Evolutionary conservation across 768 basidiomycete genomes (phyloP), one percentile per base, ranked within the genome.

Genomic region (Amanita thiersii): DNA sequence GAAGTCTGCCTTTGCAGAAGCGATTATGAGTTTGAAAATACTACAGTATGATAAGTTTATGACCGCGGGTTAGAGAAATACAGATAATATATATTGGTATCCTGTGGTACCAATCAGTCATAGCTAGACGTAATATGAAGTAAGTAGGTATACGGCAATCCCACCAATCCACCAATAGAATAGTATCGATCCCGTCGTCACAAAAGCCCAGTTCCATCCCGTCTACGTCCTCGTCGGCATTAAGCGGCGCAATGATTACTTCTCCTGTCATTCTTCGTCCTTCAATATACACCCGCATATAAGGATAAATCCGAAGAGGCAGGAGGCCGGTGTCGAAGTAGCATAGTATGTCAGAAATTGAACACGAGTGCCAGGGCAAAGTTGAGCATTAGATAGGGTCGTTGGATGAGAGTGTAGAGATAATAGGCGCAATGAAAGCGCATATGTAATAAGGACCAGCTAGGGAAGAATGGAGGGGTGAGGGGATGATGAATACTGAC

Each of bases 311-410:
- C 93, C 98, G 68, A 87, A 97, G 70, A 94, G 98, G 24, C 88
- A 57, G 1, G 90, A 93, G 0, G 87, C 86, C 5, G 96, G 96
- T 48, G 86, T 60, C 10, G 78, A 71, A 9, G 79, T 75, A 2
- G 89, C 77, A 59, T 90, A 91, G 64, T 97, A 97, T 26, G 89
- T 92, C 40, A 96, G 94, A 46, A 98, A 57, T 82, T 87, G 71
- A 94, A 87, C 36, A 87, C 64, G 36, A 98, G 75, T 0, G 96
- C 97, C 46, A 94, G 59, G 6, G 89, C 72, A 62, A 96, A 96
- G 64, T 99, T 96, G 51, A 99, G 81, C 55, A 98, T 85, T 52
- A 94, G 75, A 15, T 93, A 87, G 26, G 96, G 96, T 35, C 89
- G 76, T 35, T 91, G 83, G 58, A 99, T 72, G 54, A 99, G 70